Conservation (phyloP, 1,284 basidiomycete species). For the Anthracocystis setariae region DNA sequence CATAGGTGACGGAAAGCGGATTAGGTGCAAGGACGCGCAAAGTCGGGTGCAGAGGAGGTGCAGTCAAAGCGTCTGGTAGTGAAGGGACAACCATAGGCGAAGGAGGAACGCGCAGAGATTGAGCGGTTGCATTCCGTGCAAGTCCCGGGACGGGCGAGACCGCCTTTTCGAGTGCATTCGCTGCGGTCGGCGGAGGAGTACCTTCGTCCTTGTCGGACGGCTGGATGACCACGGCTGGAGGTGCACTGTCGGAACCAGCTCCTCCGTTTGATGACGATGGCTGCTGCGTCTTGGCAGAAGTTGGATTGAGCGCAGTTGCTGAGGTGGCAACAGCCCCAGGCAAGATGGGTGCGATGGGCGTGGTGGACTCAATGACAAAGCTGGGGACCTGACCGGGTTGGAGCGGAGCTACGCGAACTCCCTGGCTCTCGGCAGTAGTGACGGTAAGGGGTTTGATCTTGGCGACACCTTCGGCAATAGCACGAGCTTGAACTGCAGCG, state of each 20-base stretch:
- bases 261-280: neutral
- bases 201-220: constrained; percentile 14
- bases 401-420: constrained; percentile 42
- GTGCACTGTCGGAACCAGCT: neutral
- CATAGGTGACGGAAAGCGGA: constrained; percentile 65
- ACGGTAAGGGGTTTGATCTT: constrained; percentile 48
- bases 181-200: constrained; percentile 12
- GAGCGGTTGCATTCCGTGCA: constrained; percentile 18
- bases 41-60: constrained; percentile 56
- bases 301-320: neutral
- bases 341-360: constrained; percentile 21
- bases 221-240: constrained; percentile 14
- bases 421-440: constrained; percentile 35
- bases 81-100: constrained; percentile 32
- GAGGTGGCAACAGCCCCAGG: constrained; percentile 2
- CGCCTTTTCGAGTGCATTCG: constrained; percentile 26
- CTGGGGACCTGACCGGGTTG: constrained; percentile 48
- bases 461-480: constrained; percentile 28
- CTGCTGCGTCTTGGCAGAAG: neutral
- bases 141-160: constrained; percentile 42
- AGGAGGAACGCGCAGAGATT: constrained; percentile 35
- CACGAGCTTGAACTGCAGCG: constrained; percentile 41
- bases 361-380: constrained; percentile 43
- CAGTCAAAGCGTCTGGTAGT: constrained; percentile 21
- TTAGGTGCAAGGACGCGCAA: constrained; percentile 62